Evolutionary conservation across 768 basidiomycete genomes (phyloP), one percentile per base, ranked within the genome.

Genomic region (Cystobasidium onofrii): DNA sequence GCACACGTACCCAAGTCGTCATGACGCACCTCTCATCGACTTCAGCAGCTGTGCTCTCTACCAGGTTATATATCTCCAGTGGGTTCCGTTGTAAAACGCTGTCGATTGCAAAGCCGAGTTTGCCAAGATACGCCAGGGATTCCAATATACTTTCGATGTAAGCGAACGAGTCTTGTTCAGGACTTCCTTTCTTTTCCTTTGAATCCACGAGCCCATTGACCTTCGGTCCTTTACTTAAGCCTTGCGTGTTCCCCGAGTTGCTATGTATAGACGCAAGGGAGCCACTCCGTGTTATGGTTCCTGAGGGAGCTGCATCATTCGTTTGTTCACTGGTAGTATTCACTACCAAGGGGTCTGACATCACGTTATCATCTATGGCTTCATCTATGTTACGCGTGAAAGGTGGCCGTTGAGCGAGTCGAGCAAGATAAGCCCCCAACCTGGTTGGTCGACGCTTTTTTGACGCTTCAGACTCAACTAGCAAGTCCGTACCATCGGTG

Each of bases 61-160:
- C 87, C 57, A 99, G 82, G 9, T 86, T 81, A 80, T 88, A 95
- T 25, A 98, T 85, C 81, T 99, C 96, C 62, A 85, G 83, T 0
- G 90, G 86, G 1, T 96, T 83, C 64, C 93, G 87, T 80, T 97
- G 93, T 4, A 87, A 84, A 55, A 98, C 84, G 63, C 85, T 86
- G 78, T 99, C 96, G 18, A 98, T 83, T 4, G 88, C 90, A 69
- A 83, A 87, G 1, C 91, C 91, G 1, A 98, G 85, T 79, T 90
- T 90, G 7, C 94, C 95, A 17, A 99, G 84, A 1, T 92, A 88
- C 17, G 92, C 89, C 15, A 98, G 84, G n/a, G 93, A 90, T 81
- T 98, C 96, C 9, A 98, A 83, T 6, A 98, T 84, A 1, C 87
- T 90, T 82, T 97, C 96, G 76, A 98, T 88, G 78, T 97, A 98